A percentile compares a stretch with the other conserved stretches of the same genome.
Evolutionary conservation across 768 basidiomycete genomes (phyloP).

Genomic region (Pleurotus djamor): DNA sequence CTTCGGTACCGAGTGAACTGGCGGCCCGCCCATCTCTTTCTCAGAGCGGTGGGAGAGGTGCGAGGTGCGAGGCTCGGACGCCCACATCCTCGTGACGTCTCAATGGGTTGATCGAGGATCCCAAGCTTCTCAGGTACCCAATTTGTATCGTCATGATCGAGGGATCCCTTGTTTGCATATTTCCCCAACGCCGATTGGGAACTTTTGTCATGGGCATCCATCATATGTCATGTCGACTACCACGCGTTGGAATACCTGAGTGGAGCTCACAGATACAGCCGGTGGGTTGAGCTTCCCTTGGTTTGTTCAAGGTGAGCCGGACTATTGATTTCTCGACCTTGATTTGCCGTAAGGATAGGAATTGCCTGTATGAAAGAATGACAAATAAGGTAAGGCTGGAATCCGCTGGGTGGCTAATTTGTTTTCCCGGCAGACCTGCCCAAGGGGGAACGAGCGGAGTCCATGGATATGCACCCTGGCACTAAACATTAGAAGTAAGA

Average conservation of each 20-base stretch:
- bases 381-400: slow-evolving; percentile 5
- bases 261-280: slow-evolving; percentile 1
- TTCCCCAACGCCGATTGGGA: neutral
- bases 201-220: neutral
- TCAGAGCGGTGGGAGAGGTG: slow-evolving; percentile 21
- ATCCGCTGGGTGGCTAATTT: neutral
- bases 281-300: neutral
- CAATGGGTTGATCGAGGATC: slow-evolving; percentile 28
- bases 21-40: slow-evolving; percentile 17
- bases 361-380: neutral
- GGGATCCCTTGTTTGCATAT: slow-evolving; percentile 14
- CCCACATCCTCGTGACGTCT: slow-evolving; percentile 27
- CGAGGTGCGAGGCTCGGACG: slow-evolving; percentile 30
- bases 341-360: slow-evolving; percentile 6
- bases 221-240: neutral
- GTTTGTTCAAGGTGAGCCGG: neutral
- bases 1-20: slow-evolving; percentile 32
- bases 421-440: slow-evolving; percentile 3
- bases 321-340: neutral
- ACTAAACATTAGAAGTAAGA: slow-evolving; percentile 9
- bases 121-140: slow-evolving; percentile 25
- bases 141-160: slow-evolving; percentile 32
- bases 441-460: slow-evolving; percentile 1
- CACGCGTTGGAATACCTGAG: slow-evolving; percentile 6
- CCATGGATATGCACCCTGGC: neutral